These are phyloP conservation scores for Cercospora beticola DNA, from an alignment of 2,329 filamentous ascomycete species.

Conservation along the genomic window DNA sequence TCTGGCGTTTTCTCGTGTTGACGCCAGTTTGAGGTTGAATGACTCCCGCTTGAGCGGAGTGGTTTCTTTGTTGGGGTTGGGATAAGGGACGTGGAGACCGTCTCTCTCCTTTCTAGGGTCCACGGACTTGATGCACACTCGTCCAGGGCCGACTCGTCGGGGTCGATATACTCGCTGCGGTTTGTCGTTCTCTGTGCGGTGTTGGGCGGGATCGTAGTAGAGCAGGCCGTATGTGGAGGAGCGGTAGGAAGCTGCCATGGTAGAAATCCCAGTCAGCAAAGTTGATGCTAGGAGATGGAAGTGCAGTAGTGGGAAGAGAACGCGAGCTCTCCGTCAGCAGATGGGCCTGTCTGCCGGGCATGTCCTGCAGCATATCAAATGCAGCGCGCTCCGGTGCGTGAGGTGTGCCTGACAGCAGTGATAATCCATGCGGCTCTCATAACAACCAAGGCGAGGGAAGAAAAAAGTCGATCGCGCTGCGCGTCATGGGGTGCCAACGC, in stretches of 20 bases:
- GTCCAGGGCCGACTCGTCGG: slow-evolving; percentile 56
- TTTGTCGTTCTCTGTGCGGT: slow-evolving; percentile 25
- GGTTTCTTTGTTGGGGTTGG: slow-evolving; percentile 17
- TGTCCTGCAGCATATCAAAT: slow-evolving; percentile 19
- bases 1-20: slow-evolving; percentile 51
- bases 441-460: slow-evolving; percentile 22
- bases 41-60: slow-evolving; percentile 22
- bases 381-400: slow-evolving; percentile 1
- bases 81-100: slow-evolving; percentile 15
- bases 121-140: slow-evolving; percentile 57
- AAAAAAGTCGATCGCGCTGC: slow-evolving; percentile 17
- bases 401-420: slow-evolving; percentile 22
- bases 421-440: slow-evolving; percentile 23
- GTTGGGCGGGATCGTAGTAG: slow-evolving; percentile 28
- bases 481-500: slow-evolving; percentile 27
- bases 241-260: slow-evolving; percentile 28
- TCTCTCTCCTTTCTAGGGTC: slow-evolving; percentile 44
- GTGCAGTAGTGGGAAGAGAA: slow-evolving; percentile 12
- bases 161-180: slow-evolving; percentile 47
- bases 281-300: not conserved
- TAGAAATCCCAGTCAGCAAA: slow-evolving; percentile 20
- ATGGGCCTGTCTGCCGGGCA: slow-evolving; percentile 12
- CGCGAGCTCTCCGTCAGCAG: slow-evolving; percentile 8
- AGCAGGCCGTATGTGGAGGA: slow-evolving; percentile 29
- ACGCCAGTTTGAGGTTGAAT: slow-evolving; percentile 50